Base-by-base conservation (phyloP, 306 rosid genomes). In the Gleditsia sinensis region DNA sequence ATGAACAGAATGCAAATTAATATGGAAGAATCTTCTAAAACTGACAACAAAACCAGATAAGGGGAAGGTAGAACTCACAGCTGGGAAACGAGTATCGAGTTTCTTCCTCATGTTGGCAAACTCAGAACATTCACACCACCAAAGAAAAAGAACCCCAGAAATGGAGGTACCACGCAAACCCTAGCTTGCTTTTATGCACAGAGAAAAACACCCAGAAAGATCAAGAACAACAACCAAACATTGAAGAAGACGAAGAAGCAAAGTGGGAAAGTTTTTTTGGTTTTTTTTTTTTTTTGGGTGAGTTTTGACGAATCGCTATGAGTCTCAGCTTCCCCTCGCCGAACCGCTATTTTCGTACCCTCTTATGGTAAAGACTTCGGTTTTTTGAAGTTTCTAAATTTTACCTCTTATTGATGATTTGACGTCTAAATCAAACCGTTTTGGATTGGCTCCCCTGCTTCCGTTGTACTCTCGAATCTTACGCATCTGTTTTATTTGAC, bases 1-100 rank as follows among this genome's bases (percentile, higher is more conserved):
- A 27, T 10, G 14, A 46, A 69, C 13, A 1, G 2, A 75, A 21
- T 59, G 28, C 27, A 58, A 68, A 57, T 4, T 21, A 32, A 16
- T 11, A 76, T 39, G 46, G 0, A 34, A 64, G 16, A 34, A 34
- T 3, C 17, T 23, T 27, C 20, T 5, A 32, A 33, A 33, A 20
- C 14, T 11, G 7, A 24, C 51, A 10, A 24, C 51, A 27, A 6
- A 2, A 56, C 11, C 28, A 63, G 3, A 74, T 19, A 9, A 34
- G 60, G 60, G 17, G 4, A 23, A 65, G 51, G 0, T 11, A 32
- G 62, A 56, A 78, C 86, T 83, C 75, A 88, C 89, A 2, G 94
- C 91, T 57, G 94, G 94, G 24, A 89, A 89, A 74, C 91, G 94
- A 63, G 94, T 89, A 66, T 89, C 94, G 0, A 89, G 88, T 67